Percentiles rank a stretch among this genome's conserved stretches.
Evolutionary conservation across 495 filamentous ascomycete genomes (phyloP).

Genomic region (Haplographium delicatum): DNA sequence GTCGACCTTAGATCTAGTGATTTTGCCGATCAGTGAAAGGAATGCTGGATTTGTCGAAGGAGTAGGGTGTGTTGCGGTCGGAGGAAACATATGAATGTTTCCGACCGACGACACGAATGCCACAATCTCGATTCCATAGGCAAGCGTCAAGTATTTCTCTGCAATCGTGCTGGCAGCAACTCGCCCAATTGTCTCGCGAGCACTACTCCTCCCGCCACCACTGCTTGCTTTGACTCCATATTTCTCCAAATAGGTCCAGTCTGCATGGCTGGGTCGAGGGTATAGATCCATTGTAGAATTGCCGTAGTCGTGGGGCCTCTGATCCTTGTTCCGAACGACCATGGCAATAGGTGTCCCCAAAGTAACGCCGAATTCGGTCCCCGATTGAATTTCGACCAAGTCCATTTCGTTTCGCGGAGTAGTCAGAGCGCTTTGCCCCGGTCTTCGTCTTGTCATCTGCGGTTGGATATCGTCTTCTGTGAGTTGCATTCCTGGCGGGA

Average conservation of each 20-base stretch:
- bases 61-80: slow-evolving; percentile 66
- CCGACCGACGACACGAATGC: slow-evolving; percentile 89
- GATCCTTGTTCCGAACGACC: slow-evolving; percentile 86
- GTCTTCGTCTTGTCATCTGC: slow-evolving; percentile 86
- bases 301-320: slow-evolving; percentile 90
- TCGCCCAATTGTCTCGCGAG: slow-evolving; percentile 88
- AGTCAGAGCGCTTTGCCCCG: slow-evolving; percentile 84
- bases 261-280: slow-evolving; percentile 89
- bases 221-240: slow-evolving; percentile 93
- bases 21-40: slow-evolving; percentile 64
- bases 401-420: slow-evolving; percentile 95
- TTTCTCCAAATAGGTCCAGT: slow-evolving; percentile 96
- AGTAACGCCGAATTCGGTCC: slow-evolving; percentile 88
- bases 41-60: slow-evolving; percentile 79
- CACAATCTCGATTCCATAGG: slow-evolving; percentile 84
- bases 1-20: slow-evolving; percentile 79
- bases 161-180: slow-evolving; percentile 94
- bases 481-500: slow-evolving; percentile 83
- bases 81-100: slow-evolving; percentile 74
- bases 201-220: slow-evolving; percentile 87
- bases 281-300: slow-evolving; percentile 86
- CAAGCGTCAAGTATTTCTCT: slow-evolving; percentile 81
- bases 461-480: slow-evolving; percentile 90
- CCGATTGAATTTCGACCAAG: slow-evolving; percentile 85
- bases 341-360: slow-evolving; percentile 90